phyloP scores from a whole-genome alignment of 2,329 filamentous ascomycete species.

The Aaosphaeria arxii region DNA sequence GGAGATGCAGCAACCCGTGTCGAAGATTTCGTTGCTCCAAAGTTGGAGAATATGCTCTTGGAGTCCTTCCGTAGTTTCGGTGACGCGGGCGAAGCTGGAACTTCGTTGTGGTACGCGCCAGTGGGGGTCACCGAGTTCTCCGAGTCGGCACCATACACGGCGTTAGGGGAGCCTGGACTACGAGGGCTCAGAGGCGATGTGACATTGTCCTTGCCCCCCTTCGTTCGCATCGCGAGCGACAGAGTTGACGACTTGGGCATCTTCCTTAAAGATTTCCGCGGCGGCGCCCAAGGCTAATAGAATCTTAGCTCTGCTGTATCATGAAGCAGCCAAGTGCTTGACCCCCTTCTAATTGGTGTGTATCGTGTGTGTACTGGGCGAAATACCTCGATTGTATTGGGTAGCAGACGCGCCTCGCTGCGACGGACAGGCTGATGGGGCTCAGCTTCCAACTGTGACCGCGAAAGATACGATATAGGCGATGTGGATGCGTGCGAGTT shows the following conservation, averaged over 20 bases:
- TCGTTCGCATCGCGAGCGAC: conserved; percentile 35
- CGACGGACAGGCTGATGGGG: conserved; percentile 9
- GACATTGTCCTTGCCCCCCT: conserved; percentile 23
- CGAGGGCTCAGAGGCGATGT: conserved; percentile 30
- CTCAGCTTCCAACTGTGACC: conserved; percentile 9
- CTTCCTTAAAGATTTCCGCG: conserved; percentile 29
- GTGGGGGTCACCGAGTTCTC: conserved; percentile 27
- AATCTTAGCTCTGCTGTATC: conserved; percentile 20
- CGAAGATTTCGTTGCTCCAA: conserved; percentile 47
- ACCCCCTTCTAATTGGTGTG: not conserved
- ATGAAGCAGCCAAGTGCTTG: conserved; percentile 5
- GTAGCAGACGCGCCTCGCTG: conserved; percentile 11
- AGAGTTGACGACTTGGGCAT: conserved; percentile 39
- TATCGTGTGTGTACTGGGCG: conserved; percentile 8
- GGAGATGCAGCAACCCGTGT: conserved; percentile 36
- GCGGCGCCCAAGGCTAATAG: conserved; percentile 19
- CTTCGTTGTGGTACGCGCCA: conserved; percentile 22
- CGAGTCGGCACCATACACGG: conserved; percentile 12
- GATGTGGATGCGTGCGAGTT: conserved; percentile 3
- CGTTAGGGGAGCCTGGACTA: conserved; percentile 29
- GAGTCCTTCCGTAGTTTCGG: conserved; percentile 38
- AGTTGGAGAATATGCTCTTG: conserved; percentile 47
- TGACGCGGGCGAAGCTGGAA: conserved; percentile 32
- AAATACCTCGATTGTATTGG: conserved; percentile 25
- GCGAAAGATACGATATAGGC: conserved; percentile 13